Percentiles rank a stretch among this genome's conserved stretches.
Conservation (phyloP, 768 basidiomycete species). For the Phylloporus scabripes region DNA sequence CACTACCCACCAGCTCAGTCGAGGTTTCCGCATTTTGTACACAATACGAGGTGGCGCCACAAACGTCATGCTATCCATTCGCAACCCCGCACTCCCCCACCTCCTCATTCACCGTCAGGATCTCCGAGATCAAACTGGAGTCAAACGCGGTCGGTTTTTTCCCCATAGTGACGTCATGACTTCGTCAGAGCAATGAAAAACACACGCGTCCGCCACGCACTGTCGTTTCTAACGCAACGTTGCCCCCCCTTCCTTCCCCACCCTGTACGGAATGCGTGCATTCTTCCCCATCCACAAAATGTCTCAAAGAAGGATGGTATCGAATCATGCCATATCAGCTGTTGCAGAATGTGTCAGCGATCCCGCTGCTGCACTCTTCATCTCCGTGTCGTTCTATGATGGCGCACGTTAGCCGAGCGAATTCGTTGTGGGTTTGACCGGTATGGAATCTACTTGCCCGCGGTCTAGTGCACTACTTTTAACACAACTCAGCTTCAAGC, state of each 20-base stretch:
- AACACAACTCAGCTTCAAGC: background rate
- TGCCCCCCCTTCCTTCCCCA: background rate
- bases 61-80: conserved; percentile 13
- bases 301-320: conserved; percentile 3
- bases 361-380: conserved; percentile 6
- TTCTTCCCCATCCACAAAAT: background rate
- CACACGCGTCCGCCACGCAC: conserved; percentile 21
- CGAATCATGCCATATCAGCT: conserved; percentile 3
- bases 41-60: background rate
- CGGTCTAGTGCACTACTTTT: background rate
- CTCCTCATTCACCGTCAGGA: conserved; percentile 10
- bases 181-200: conserved; percentile 11
- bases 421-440: background rate
- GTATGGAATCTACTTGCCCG: background rate
- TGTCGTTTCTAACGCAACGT: conserved; percentile 6
- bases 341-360: background rate
- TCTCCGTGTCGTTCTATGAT: conserved; percentile 7
- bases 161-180: conserved; percentile 15
- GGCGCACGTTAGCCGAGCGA: background rate
- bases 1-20: conserved; percentile 1
- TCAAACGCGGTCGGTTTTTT: background rate
- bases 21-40: conserved; percentile 2
- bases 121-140: conserved; percentile 11
- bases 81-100: conserved; percentile 17
- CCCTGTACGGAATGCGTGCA: background rate